These are phyloP conservation scores for Setomelanomma holmii DNA, from an alignment of 2,329 filamentous ascomycete genomes.

Conservation along the genomic window DNA sequence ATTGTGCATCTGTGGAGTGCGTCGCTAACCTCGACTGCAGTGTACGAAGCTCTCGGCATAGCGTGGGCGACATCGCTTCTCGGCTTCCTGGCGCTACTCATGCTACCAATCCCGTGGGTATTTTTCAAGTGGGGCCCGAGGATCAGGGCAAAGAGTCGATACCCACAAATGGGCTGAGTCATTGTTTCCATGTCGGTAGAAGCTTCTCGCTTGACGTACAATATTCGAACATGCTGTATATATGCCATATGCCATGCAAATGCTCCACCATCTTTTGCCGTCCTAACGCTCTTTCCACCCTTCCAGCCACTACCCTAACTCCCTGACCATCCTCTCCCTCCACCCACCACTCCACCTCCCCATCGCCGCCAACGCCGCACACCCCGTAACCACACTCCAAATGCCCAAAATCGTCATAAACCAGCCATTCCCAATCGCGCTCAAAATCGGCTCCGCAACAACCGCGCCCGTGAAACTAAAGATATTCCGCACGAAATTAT, in stretches of 20 bases:
- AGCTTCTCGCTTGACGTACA: too few species aligned
- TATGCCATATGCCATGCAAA: not conserved
- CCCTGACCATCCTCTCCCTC: slow-evolving; percentile 67
- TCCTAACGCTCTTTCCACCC: not conserved
- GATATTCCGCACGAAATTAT: slow-evolving; percentile 50
- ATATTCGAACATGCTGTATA: too few species aligned
- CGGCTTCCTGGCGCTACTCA: slow-evolving; percentile 47
- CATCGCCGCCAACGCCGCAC: slow-evolving; percentile 66
- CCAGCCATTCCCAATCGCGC: slow-evolving; percentile 50
- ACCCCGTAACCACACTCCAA: slow-evolving; percentile 54
- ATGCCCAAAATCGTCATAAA: slow-evolving; percentile 54
- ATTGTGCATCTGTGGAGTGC: not conserved
- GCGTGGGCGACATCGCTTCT: slow-evolving; percentile 51
- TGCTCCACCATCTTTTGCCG: too few species aligned
- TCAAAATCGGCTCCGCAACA: slow-evolving; percentile 44
- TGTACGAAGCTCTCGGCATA: slow-evolving; percentile 44
- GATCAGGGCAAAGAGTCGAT: slow-evolving; percentile 33
- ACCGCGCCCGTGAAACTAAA: slow-evolving; percentile 47
- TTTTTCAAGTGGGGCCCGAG: slow-evolving; percentile 35
- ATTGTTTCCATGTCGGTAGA: too few species aligned
- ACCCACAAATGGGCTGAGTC: slow-evolving; percentile 14
- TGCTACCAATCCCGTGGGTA: slow-evolving; percentile 39
- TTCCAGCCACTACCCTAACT: slow-evolving; percentile 18
- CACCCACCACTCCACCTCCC: slow-evolving; percentile 67
- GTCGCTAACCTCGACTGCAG: slow-evolving; percentile 11